Base-by-base conservation (phyloP, 2,329 filamentous ascomycete species). In the Trichocomaceae sp. region DNA sequence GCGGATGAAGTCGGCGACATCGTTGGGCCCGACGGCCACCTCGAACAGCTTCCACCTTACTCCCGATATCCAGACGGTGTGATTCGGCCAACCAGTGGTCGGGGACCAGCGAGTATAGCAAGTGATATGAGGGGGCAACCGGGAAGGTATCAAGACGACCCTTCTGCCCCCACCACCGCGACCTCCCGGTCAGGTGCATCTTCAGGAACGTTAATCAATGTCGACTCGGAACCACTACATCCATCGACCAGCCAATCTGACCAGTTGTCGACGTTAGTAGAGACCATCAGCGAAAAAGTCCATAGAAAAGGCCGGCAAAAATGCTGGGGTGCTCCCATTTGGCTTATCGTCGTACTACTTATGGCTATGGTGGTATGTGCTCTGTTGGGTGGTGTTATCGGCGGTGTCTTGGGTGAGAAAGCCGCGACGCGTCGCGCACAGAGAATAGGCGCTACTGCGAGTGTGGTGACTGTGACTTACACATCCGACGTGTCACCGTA, bases 31-130 rank as follows among this genome's bases (percentile, higher is more conserved):
- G 84, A 95, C 64, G 91, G 91, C 1, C 90, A 96, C 66, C 86
- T 87, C 1, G 92, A 97, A 70, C 89, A 95, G 69, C 75, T 96
- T 17, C 92, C 92, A 12, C 92, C 92, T 0, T 97, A 97, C 67
- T 88, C 89, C 13, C 81, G 90, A 68, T 96, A 95, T 70, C 89
- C 91, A 2, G 88, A 95, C 51, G 86, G 89, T 55, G 41, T 56
- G 12, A 76, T 85, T 72, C 70, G 80, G 66, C 66, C 81, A 69
- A 77, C 90, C 81, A 64, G 66, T 1, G 73, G 75, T 31, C 59
- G 57, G 26, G 57, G 65, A 47, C 46, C 74, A 76, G 5, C 75
- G 77, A 23, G 74, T 73, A 23, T 57, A 60, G 56, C 54, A 35
- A 60, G 59, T 48, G 52, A 55, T n/a, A 55, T 50, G 15, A 55